Base-by-base conservation (phyloP, 2,329 filamentous ascomycete genomes). In the Talaromyces sp. region DNA sequence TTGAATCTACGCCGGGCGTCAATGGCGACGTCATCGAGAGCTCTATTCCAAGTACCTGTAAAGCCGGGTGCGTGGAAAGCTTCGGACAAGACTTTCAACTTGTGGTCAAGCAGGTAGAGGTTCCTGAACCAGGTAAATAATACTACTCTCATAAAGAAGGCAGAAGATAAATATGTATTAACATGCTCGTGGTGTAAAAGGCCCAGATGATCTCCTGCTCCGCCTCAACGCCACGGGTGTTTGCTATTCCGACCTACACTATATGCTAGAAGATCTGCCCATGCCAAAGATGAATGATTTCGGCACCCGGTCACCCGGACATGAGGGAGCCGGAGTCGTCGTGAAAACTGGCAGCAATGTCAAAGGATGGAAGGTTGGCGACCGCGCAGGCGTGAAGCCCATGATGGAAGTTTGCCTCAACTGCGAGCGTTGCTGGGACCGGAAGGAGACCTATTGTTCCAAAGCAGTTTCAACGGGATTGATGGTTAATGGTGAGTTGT, bases 371-470 rank as follows among this genome's bases (percentile, higher is more conserved):
- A 78, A 90, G 75, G 81, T 96, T 69, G 92, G 92, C 68, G 91
- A 95, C 73, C 81, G 90, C 70, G 92, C 86, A 64, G 92, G 92
- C 75, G 84, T 96, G 76, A 96, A 90, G 64, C 96, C 91, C 91
- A 82, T 96, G 71, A 93, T 96, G 77, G 89, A 90, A 68, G 87
- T 88, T 61, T 96, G 92, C 78, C 81, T 95, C 64, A 77, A 81
- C 69, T 96, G 92, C 80, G 49, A 53, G 6, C 22, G 25, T n/a
- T 53, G 49, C 9, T 30, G 28, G 28, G 49, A 27, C 11, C 17
- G 15, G 10, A 47, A 47, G 19, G 44, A 47, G 22, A 47, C 44
- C 2, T 47, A 47, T 47, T 47, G 19, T 25, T 47, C 44, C 22
- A 47, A 47, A 3, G 44, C 44, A 13, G 44, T 47, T 11, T 47